Conservation (phyloP, 371 early-diverging fungal genomes). For the Lichtheimia corymbifera region DNA sequence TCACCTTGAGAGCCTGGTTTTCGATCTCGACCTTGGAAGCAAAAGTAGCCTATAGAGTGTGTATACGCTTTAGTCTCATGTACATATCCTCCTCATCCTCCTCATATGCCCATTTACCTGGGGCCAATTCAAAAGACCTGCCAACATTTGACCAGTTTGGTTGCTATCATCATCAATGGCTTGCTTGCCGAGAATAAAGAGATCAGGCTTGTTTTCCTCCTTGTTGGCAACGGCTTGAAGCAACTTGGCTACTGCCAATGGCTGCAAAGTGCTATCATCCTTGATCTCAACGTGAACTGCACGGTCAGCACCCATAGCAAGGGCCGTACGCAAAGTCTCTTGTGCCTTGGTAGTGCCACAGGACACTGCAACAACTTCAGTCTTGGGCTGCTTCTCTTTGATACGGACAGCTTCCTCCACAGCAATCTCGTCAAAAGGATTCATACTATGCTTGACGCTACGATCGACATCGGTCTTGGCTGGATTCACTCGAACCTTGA, state of each 20-base stretch:
- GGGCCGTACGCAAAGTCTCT: slow-evolving; percentile 94
- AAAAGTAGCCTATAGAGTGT: slow-evolving; percentile 78
- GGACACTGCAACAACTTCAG: slow-evolving; percentile 87
- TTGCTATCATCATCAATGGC: slow-evolving; percentile 97
- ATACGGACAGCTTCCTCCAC: slow-evolving; percentile 95
- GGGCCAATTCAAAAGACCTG: slow-evolving; percentile 93
- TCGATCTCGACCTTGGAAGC: slow-evolving; percentile 92
- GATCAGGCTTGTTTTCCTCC: slow-evolving; percentile 83
- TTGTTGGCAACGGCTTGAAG: slow-evolving; percentile 85
- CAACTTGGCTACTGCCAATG: slow-evolving; percentile 91
- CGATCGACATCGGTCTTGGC: slow-evolving; percentile 92
- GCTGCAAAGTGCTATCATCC: slow-evolving; percentile 73
- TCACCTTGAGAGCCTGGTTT: slow-evolving; percentile 74
- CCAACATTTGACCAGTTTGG: slow-evolving; percentile 99
- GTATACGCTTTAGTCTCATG: neutral
- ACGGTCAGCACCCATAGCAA: slow-evolving; percentile 98
- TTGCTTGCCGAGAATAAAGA: slow-evolving; percentile 97
- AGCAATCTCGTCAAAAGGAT: slow-evolving; percentile 99
- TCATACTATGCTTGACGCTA: slow-evolving; percentile 97
- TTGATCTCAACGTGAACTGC: slow-evolving; percentile 93
- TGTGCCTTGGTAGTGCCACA: slow-evolving; percentile 89
- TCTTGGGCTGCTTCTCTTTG: slow-evolving; percentile 79
- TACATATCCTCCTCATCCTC: neutral
- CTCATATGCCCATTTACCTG: slow-evolving; percentile 62
- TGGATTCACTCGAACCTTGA: slow-evolving; percentile 95